A percentile compares a stretch with the other conserved stretches of the same genome.
phyloP scores from a whole-genome alignment of 305 asterid species.

The Andrographis paniculata region DNA sequence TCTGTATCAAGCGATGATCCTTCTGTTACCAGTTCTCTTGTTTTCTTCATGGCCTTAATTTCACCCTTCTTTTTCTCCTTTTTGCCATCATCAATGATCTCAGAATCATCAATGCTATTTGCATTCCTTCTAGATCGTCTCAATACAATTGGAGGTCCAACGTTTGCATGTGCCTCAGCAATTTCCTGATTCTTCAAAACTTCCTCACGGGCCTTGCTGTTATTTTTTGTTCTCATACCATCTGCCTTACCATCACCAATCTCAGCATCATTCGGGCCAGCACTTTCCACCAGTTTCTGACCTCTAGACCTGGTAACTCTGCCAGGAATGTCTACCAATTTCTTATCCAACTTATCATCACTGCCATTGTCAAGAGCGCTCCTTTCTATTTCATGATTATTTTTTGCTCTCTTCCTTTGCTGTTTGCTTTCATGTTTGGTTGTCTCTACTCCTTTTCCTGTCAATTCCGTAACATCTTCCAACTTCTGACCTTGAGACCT shows the following conservation, averaged over 20 bases:
- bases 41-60: conserved; percentile 6
- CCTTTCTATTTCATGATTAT: no score
- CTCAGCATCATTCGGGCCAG: conserved; percentile 19
- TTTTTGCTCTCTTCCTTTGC: conserved; percentile 13
- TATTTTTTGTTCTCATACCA: conserved; percentile 22
- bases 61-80: conserved; percentile 14
- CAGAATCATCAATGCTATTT: conserved; percentile 18
- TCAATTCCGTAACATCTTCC: conserved; percentile 15
- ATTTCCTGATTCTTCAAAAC: conserved; percentile 16
- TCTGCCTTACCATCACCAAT: conserved; percentile 17
- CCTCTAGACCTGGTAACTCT: conserved; percentile 35
- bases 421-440: conserved; percentile 7
- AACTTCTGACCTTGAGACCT: conserved; percentile 29
- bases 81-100: conserved; percentile 3
- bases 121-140: conserved; percentile 41
- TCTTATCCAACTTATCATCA: background rate
- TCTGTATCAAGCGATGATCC: conserved; percentile 3
- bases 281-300: conserved; percentile 21
- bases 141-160: conserved; percentile 23
- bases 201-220: conserved; percentile 17
- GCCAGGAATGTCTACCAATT: conserved; percentile 21
- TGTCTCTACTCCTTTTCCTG: conserved; percentile 14
- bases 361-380: background rate
- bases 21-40: conserved; percentile 12
- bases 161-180: conserved; percentile 17